Percentiles rank a stretch among this genome's conserved stretches.
phyloP scores from a whole-genome alignment of 1,284 basidiomycete genomes.

The Tilletia horrida region DNA sequence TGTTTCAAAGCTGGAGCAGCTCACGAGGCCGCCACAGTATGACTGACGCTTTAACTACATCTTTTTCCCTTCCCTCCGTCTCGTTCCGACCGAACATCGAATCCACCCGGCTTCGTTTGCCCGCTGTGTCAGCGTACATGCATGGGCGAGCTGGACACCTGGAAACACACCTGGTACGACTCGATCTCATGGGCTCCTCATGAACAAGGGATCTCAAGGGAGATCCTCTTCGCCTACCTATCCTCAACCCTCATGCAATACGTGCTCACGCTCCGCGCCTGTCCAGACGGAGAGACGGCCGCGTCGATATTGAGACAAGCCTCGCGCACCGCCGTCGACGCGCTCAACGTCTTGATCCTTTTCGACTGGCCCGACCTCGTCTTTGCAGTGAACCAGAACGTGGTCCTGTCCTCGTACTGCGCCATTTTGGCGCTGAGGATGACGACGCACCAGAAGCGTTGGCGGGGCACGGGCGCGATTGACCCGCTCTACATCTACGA shows the following conservation, averaged over 20 bases:
- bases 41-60: background rate
- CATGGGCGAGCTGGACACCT: conserved; percentile 14
- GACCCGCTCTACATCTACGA: conserved; percentile 15
- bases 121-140: conserved; percentile 8
- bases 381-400: conserved; percentile 14
- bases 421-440: conserved; percentile 13
- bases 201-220: conserved; percentile 10
- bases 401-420: conserved; percentile 1
- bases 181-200: conserved; percentile 7
- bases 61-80: too few species aligned
- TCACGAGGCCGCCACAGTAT: too few species aligned
- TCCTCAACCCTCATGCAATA: background rate
- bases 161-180: conserved; percentile 9
- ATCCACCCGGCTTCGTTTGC: too few species aligned
- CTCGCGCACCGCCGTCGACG: conserved; percentile 14
- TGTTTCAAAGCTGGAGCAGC: background rate
- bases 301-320: conserved; percentile 1
- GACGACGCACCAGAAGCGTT: conserved; percentile 10
- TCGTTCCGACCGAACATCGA: background rate
- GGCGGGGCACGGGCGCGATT: conserved; percentile 5
- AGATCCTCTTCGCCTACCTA: conserved; percentile 14
- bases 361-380: conserved; percentile 16
- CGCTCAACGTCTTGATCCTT: conserved; percentile 13
- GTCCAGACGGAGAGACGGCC: background rate
- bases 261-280: conserved; percentile 11